Evolutionary conservation across 257 asterid species (phyloP), one percentile per base, ranked within the genome.

Genomic region (Orobanche coerulescens): DNA sequence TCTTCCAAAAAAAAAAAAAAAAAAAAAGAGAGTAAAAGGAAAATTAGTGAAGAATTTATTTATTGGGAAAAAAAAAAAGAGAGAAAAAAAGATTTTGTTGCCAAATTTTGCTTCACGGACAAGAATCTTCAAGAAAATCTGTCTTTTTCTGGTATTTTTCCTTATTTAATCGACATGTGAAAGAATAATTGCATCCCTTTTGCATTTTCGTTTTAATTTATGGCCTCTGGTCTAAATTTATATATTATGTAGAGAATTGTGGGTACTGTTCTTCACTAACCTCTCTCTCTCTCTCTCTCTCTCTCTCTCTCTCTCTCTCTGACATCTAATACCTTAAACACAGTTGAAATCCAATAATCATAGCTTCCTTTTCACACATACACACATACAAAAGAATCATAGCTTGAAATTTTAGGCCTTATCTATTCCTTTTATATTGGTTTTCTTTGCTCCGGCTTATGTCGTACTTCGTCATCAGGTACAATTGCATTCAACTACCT

Each of bases 391-490:
- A n/a, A n/a, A n/a, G n/a, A n/a, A n/a, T n/a, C n/a, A n/a, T n/a
- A n/a, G n/a, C n/a, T n/a, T n/a, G n/a, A n/a, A n/a, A n/a, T 92
- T n/a, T 77, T 92, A 10, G 98, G 98, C 63, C 94, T 92, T 26
- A 89, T 92, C 63, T 92, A 92, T 64, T 72, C 98, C 98, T 10
- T 92, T 88, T 68, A 86, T 92, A 43, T 47, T 92, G 78, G 82
- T 92, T 53, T 92, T 92, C 89, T 92, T 92, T 63, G 87, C 76
- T 48, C 78, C 88, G 22, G 98, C 98, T 6, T 92, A 79, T 26
- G 75, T 88, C 4, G 91, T 88, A 14, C 88, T 75, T 59, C 98
- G 98, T 31, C 98, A 92, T 80, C 96, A 92, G 96, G 98, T 92
- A 74, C 8, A 54, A 36, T 37, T 30, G 8, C 7, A 52, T 43